Evolutionary conservation across 129 eudicot genomes (phyloP), one percentile per base, ranked within the genome.

Genomic region (Tanacetum coccineum): DNA sequence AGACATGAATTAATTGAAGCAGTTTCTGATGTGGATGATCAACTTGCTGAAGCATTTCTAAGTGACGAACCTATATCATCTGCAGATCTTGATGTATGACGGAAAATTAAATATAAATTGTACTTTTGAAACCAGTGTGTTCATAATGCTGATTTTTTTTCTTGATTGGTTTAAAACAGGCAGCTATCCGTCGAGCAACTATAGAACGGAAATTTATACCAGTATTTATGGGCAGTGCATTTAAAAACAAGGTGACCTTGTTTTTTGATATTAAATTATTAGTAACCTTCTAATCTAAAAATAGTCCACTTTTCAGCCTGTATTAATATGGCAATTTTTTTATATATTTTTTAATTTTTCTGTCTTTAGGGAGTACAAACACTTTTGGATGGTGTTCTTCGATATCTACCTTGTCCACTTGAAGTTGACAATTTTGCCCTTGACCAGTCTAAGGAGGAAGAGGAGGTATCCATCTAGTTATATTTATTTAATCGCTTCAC

Each of bases 141-240:
- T 59, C 26, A 18, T 47, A 46, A 22, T 71, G 55, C 30, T 70
- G 50, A 13, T 9, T 14, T 32, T 52, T 11, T 4, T 71, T 51
- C 46, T 42, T 6, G 22, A 3, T 76, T 74, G 39, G 30, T 46
- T 46, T 66, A 70, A 48, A 25, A 64, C 81, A 94, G 99, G 97
- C 85, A 28, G 99, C 99, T 13, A 89, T 94, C 54, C 85, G 99
- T 30, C 80, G 99, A 75, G 97, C 95, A 51, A 94, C 99, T 9
- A 66, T 94, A 68, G 85, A 90, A 28, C 86, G 84, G 26, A 94
- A 87, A 50, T 94, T 94, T 71, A 90, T 94, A 74, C 99, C 99
- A 15, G 95, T 94, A 40, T 94, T 94, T 67, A 94, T 94, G 99
- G 99, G 99, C 42, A 94, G 99, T 80, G 99, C 99, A 44, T 94